Evolutionary conservation across 2,329 filamentous ascomycete species (phyloP).

Genomic region (Clarireedia sp.): DNA sequence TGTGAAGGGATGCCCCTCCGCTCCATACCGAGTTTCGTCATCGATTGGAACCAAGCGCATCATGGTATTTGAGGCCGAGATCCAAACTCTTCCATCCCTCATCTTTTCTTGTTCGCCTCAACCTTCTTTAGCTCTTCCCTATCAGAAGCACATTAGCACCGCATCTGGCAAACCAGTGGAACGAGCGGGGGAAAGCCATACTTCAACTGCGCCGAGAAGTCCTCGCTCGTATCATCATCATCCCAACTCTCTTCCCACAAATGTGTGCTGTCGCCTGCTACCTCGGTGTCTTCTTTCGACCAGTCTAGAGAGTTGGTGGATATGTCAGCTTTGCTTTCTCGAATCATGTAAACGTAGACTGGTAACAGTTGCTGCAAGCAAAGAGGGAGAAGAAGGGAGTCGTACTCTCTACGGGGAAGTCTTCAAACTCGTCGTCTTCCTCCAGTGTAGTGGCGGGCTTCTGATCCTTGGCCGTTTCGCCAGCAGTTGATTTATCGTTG

Average conservation of each 20-base stretch:
- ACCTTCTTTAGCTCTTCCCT: slow-evolving; percentile 95
- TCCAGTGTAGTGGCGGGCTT: slow-evolving; percentile 59
- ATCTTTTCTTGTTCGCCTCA: slow-evolving; percentile 63
- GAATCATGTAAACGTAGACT: not conserved
- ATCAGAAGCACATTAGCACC: slow-evolving; percentile 2
- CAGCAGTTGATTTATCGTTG: slow-evolving; percentile 18
- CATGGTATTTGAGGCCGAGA: no score
- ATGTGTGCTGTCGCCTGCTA: slow-evolving; percentile 68
- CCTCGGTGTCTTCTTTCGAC: slow-evolving; percentile 84
- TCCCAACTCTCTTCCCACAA: slow-evolving; percentile 99
- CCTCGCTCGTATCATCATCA: slow-evolving; percentile 93
- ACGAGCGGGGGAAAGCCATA: slow-evolving; percentile 38
- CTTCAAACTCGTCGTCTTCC: slow-evolving; percentile 98
- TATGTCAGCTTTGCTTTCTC: slow-evolving; percentile 9
- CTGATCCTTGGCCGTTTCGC: slow-evolving; percentile 32
- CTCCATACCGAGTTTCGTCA: not conserved
- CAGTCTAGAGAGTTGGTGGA: slow-evolving; percentile 55
- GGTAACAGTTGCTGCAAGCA: not conserved
- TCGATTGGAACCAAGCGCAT: not conserved
- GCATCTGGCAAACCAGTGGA: not conserved
- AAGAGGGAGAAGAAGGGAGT: slow-evolving; percentile 4
- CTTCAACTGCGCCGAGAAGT: slow-evolving; percentile 93
- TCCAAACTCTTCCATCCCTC: slow-evolving; percentile 15
- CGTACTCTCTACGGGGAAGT: slow-evolving; percentile 92
- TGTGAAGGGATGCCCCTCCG: not conserved